These are phyloP conservation scores for Ceratobasidium papillatum DNA, from an alignment of 1,284 basidiomycete species.

Conservation along the genomic window DNA sequence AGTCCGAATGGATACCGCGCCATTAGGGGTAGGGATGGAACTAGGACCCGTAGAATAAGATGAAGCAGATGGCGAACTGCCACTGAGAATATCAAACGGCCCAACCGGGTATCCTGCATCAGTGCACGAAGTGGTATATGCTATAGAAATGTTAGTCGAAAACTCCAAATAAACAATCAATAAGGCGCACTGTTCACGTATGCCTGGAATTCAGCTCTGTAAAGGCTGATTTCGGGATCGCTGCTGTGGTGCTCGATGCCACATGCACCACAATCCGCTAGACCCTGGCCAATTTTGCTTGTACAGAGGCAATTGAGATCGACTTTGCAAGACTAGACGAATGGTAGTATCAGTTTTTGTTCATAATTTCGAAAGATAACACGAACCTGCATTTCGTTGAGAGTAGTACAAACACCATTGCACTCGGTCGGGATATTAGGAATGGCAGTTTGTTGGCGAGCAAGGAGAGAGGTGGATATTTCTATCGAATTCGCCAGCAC, in stretches of 20 bases:
- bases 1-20: background rate
- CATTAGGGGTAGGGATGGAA: background rate
- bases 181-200: background rate
- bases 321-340: background rate
- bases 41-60: too few species aligned
- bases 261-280: background rate
- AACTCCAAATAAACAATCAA: too few species aligned
- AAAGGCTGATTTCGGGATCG: background rate
- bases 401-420: background rate
- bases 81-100: background rate
- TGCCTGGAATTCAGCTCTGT: background rate
- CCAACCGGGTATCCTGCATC: background rate
- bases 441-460: background rate
- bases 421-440: background rate
- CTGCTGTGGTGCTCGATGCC: background rate
- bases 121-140: background rate
- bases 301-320: background rate
- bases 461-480: background rate
- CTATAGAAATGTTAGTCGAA: background rate
- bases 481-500: background rate
- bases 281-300: background rate
- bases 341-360: background rate
- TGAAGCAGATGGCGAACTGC: background rate
- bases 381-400: background rate
- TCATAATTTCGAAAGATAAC: background rate